A percentile compares a stretch with the other conserved stretches of the same genome.
phyloP scores from a whole-genome alignment of 345 rosid species.

The Eucalyptus lansdowneana region DNA sequence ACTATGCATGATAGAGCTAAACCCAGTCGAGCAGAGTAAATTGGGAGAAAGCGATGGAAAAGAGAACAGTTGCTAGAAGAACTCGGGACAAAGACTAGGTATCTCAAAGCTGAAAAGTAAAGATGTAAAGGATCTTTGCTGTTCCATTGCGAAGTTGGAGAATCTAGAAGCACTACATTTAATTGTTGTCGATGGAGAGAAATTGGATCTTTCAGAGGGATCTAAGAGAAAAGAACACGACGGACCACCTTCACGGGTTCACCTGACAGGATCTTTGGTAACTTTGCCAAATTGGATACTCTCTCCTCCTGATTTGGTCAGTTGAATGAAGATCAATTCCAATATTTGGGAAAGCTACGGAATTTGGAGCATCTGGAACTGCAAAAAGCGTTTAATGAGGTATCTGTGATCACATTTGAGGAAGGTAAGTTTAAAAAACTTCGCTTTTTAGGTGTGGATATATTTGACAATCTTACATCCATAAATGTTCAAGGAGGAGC shows the following conservation, averaged over 20 bases:
- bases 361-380: not conserved
- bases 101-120: not conserved
- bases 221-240: accelerated
- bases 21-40: not conserved
- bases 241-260: accelerated
- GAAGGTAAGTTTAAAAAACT: not conserved
- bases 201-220: not conserved
- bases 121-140: accelerated
- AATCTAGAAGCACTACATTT: not conserved
- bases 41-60: not conserved
- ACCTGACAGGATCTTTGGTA: not conserved
- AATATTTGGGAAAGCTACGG: not conserved
- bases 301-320: accelerated
- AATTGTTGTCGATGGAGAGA: not conserved
- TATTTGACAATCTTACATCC: not conserved
- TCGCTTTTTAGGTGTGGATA: not conserved
- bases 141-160: not conserved
- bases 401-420: not conserved
- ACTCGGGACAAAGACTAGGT: not conserved
- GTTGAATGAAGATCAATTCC: not conserved
- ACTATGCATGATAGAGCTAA: not conserved
- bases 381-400: not conserved
- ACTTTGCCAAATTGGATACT: not conserved
- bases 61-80: not conserved
- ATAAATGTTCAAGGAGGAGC: not conserved